Conservation (phyloP, 1,284 basidiomycete genomes). For the Blastosporella zonata region DNA sequence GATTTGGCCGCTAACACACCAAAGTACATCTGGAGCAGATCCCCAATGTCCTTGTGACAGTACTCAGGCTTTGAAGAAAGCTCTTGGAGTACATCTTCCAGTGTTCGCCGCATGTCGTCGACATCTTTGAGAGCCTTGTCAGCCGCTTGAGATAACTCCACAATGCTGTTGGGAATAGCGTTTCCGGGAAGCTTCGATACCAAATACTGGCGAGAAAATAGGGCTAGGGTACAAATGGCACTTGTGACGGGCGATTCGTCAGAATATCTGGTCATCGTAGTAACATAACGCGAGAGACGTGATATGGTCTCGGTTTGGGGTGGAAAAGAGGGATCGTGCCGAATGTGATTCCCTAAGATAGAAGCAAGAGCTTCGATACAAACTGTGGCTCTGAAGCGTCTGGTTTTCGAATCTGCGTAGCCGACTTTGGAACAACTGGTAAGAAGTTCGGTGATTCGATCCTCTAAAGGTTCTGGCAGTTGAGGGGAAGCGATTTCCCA, state of each 20-base stretch:
- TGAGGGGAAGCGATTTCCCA: neutral
- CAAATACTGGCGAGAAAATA: neutral
- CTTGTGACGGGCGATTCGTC: neutral
- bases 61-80: neutral
- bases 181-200: neutral
- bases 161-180: neutral
- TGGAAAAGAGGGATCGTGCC: neutral
- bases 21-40: neutral
- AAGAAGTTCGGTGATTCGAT: conserved; percentile 4
- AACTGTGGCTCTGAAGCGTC: neutral
- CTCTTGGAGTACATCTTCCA: neutral
- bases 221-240: neutral
- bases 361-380: conserved; percentile 6
- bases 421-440: neutral
- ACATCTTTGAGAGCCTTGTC: conserved; percentile 2
- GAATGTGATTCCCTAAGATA: conserved; percentile 1
- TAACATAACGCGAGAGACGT: neutral
- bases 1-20: neutral
- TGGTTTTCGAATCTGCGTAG: neutral
- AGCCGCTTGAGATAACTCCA: neutral
- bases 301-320: neutral
- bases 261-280: neutral
- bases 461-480: neutral
- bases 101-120: neutral
- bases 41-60: neutral